Base-by-base conservation (phyloP, 2,329 filamentous ascomycete genomes). In the Cytospora piceicola region DNA sequence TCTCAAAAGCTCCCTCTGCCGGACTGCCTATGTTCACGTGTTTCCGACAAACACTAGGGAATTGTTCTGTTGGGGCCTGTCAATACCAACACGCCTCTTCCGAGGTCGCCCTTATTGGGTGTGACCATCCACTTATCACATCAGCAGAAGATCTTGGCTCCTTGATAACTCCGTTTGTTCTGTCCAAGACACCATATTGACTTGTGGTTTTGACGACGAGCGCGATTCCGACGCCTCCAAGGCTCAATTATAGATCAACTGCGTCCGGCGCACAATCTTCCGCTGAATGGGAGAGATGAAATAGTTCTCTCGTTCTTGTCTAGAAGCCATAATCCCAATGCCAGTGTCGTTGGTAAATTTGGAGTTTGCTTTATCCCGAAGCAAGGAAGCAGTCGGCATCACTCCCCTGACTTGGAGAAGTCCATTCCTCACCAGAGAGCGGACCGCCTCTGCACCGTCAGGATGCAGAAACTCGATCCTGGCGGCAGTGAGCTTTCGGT, bases 241-340 rank as follows among this genome's bases (percentile, higher is more conserved):
- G 29, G 17, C 51, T 22, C 29, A 51, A 52, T 51, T 36, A 27
- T 63, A 63, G 30, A 57, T 29, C 20, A 62, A 24, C 11, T 3
- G 7, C 24, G 29, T 57, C 61, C 42, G 54, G 7, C 53, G 61
- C 30, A 30, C 42, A 51, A 63, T 4, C 42, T 49, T 52, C 15
- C 53, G 61, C 17, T 22, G 39, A 17, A 22, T 22, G n/a, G 22
- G 17, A 9, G 53, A 57, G 6, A 2, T 12, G 30, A 52, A 52
- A 24, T 36, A 57, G 11, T 57, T 30, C 30, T 6, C 9, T 20
- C 53, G 53, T 20, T 58, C 61, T 52, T 36, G 0, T 12, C 27
- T 30, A 34, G 53, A 30, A 5, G 7, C 20, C 9, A 39, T 17
- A 24, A 27, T 39, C 17, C 39, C 61, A 11, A 24, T 49, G 8